Conservation (phyloP, 176 grass and related monocot species). For the Miscanthus lutarioriparius region DNA sequence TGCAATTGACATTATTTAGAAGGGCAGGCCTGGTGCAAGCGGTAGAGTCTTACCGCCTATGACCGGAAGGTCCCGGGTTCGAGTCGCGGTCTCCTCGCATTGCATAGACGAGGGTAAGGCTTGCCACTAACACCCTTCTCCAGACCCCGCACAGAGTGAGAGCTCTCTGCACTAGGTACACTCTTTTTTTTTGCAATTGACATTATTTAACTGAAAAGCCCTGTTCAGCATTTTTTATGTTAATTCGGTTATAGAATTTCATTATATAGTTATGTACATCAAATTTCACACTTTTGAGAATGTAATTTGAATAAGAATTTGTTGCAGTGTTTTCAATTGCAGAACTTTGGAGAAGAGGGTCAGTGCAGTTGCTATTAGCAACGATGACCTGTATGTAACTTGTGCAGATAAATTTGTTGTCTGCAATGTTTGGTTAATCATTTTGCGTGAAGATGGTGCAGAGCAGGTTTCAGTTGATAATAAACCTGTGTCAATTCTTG, state of each 20-base stretch:
- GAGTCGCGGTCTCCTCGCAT: no score
- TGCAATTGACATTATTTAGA: background rate
- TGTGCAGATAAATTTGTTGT: constrained; percentile 90
- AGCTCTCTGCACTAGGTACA: no score
- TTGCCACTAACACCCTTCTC: no score
- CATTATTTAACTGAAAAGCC: background rate
- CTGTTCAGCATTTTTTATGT: background rate
- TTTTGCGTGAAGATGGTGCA: constrained; percentile 36
- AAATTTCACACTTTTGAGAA: background rate
- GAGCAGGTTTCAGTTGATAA: constrained; percentile 39
- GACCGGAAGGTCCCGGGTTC: no score
- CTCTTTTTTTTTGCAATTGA: background rate
- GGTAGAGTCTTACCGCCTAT: no score
- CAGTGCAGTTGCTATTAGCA: constrained; percentile 70
- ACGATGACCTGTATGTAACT: constrained; percentile 48
- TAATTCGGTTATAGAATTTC: background rate
- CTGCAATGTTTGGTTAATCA: constrained; percentile 46
- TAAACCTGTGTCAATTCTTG: constrained; percentile 65
- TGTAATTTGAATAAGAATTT: background rate
- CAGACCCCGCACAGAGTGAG: no score
- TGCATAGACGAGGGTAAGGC: no score
- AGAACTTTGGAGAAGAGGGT: constrained; percentile 87
- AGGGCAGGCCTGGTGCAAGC: no score
- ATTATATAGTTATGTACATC: background rate
- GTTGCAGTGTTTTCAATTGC: constrained; percentile 34